Evolutionary conservation across 768 basidiomycete species (phyloP), one percentile per base, ranked within the genome.

Genomic region (Dictyophora rubrovolvata): DNA sequence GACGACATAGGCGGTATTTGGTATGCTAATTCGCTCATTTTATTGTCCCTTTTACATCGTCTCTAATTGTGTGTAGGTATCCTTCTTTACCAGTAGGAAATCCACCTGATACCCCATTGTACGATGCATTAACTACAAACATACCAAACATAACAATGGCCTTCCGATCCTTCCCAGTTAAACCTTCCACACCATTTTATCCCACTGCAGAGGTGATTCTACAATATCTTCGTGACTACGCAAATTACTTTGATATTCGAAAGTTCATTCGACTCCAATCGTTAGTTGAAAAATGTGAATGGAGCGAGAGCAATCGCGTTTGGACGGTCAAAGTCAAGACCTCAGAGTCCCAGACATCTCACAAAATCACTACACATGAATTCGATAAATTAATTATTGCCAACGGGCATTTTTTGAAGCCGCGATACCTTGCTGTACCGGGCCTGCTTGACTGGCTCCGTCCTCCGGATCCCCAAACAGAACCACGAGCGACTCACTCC

Each of bases 41-140:
- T 48, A 48, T 20, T 49, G 52, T 16, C 51, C 22, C 17, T 8
- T 48, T 14, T 34, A 23, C 37, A 22, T 21, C 34, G 17, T 46
- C 21, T 28, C 16, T 22, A 58, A 82, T 20, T 48, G 16, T 8
- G 17, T 48, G 11, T 48, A 75, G 85, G 87, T 67, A 80, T 21
- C 82, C 86, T 18, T 78, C 81, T 7, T 71, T 75, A 36, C 76
- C 79, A 3, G 68, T 69, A 11, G 74, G 72, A 18, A 69, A 80
- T 35, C 80, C 80, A 7, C 86, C 87, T 1, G 65, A 77, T 34
- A 85, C 87, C 0, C 82, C 90, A 1, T 65, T 89, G 9, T 93
- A 93, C 65, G 85, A 91, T 65, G 85, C 85, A 0, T 73, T 93
- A 12, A 86, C 85, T n/a, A 85, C 89, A 0, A 92, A 92, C 64